Conservation (phyloP, 2,329 filamentous ascomycete genomes). For the Aphanoascus verrucosus region DNA sequence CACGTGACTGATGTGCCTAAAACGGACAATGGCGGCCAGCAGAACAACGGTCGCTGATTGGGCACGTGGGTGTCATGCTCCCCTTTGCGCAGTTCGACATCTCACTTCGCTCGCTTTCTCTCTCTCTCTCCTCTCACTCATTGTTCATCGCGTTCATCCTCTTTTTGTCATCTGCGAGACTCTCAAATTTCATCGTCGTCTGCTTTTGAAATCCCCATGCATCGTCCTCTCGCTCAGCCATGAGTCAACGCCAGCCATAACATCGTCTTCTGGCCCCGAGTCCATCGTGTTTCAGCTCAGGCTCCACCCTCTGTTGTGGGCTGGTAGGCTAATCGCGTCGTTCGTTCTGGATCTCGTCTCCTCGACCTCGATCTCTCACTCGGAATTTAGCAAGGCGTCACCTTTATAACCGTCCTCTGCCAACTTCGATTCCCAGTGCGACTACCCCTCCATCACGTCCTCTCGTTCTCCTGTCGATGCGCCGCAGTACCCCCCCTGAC, state of each 20-base stretch:
- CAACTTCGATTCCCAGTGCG: neutral
- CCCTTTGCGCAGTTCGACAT: too few species aligned
- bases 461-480: neutral
- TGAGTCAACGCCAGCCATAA: neutral
- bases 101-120: neutral
- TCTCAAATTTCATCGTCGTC: neutral
- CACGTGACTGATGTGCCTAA: constrained; percentile 1
- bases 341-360: constrained; percentile 9
- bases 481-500: neutral
- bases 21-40: neutral
- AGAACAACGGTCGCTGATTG: neutral
- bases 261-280: neutral
- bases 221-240: neutral
- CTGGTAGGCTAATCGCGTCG: constrained; percentile 5
- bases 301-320: constrained; percentile 10
- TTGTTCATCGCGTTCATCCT: neutral
- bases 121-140: neutral
- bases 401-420: neutral
- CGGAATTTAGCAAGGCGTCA: neutral
- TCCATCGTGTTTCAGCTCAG: constrained; percentile 3
- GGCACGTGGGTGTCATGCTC: neutral
- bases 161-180: neutral
- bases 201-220: neutral
- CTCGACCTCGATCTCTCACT: constrained; percentile 9
- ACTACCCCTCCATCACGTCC: neutral